Conservation (phyloP, 2,329 filamentous ascomycete species). For the Apiospora kogelbergensis region DNA sequence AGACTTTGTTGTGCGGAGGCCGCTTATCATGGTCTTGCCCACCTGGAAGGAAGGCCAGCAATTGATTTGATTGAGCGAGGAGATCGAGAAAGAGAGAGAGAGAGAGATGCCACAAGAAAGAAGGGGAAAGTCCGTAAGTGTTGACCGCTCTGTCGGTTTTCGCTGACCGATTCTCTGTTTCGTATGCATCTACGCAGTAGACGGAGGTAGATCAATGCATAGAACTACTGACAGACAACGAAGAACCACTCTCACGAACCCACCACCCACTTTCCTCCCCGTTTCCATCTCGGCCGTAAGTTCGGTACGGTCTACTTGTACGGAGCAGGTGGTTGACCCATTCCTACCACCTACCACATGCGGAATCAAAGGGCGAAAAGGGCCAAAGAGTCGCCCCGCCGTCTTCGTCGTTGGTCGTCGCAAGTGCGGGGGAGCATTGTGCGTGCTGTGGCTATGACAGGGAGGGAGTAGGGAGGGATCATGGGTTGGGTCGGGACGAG, state of each 20-base stretch:
- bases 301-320: neutral
- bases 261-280: neutral
- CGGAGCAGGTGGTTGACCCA: too few relatives aligned
- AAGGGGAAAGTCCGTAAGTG: neutral
- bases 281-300: neutral
- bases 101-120: neutral
- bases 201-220: too few relatives aligned
- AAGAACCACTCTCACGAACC: neutral
- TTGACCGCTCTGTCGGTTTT: neutral
- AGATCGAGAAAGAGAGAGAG: neutral
- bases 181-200: too few relatives aligned
- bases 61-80: neutral
- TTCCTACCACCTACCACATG: too few relatives aligned
- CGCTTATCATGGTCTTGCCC: neutral
- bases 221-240: neutral
- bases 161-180: neutral
- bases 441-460: neutral
- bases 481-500: neutral
- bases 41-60: neutral
- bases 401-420: neutral
- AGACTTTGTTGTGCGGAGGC: too few relatives aligned
- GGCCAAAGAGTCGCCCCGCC: neutral
- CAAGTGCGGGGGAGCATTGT: slow-evolving; percentile 1
- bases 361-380: neutral
- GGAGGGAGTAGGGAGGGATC: neutral